These are phyloP conservation scores for Capsicum baccatum DNA, from an alignment of 257 asterid species.

Conservation along the genomic window DNA sequence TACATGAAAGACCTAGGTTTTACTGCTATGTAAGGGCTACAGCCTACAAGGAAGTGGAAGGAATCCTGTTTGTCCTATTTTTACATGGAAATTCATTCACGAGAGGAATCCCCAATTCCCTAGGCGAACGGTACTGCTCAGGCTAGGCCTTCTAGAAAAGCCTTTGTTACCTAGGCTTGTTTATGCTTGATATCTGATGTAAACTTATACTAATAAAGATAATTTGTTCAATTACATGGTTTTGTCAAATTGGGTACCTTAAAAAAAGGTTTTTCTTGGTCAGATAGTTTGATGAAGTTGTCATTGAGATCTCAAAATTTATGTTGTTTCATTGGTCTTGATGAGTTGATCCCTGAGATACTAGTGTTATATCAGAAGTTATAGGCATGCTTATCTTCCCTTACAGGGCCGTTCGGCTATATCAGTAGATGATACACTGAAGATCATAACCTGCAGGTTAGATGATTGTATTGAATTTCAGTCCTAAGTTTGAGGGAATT, in stretches of 20 bases:
- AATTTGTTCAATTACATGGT: background rate
- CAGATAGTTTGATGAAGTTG: background rate
- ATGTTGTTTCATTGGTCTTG: background rate
- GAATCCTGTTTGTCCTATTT: background rate
- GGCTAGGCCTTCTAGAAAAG: background rate
- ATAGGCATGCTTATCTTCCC: conserved; percentile 27
- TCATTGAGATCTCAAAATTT: background rate
- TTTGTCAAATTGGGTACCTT: background rate
- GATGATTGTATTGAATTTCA: conserved; percentile 28
- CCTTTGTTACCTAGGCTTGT: background rate
- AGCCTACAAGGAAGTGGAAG: background rate
- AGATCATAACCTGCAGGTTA: conserved; percentile 81
- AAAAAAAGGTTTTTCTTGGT: background rate
- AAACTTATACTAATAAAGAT: background rate
- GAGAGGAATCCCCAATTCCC: background rate
- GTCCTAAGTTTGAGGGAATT: conserved; percentile 26
- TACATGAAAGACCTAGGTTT: background rate
- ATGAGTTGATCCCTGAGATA: conserved; percentile 23
- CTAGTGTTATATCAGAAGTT: conserved; percentile 12
- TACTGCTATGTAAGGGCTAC: background rate
- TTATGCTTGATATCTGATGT: conserved; percentile 5
- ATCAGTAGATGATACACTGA: conserved; percentile 79
- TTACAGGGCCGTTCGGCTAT: conserved; percentile 74
- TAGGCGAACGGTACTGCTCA: background rate
- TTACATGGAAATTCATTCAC: background rate